Evolutionary conservation across 352 stramenopile genomes (phyloP), one percentile per base, ranked within the genome.

Genomic region (Globisporangium yorkense): DNA sequence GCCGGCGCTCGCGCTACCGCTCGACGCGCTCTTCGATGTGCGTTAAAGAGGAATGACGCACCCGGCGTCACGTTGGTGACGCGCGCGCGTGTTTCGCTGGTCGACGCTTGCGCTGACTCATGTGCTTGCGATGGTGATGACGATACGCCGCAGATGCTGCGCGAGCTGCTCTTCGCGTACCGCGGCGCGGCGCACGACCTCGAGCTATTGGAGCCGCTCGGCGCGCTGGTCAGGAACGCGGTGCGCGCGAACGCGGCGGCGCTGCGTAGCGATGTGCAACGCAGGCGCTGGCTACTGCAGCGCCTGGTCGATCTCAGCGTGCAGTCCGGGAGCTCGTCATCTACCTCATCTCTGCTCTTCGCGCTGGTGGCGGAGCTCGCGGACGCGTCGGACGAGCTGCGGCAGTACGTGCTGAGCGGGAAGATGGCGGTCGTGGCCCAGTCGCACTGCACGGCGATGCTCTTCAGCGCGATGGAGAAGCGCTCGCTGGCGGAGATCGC

Each of bases 261-360:
- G 18, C 40, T 80, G 10, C 64, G 65, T 44, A 59, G 31, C 12
- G 27, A 56, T 13, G n/a, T 51, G 3, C 10, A 47, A 8, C 56
- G 73, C 46, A 62, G 53, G 60, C 44, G 56, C 49, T 88, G 72
- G 72, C 59, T 74, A 46, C 44, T 84, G 7, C 50, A 63, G 57
- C 66, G 68, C 18, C 51, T 88, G 2, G 47, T 88, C 8, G 74
- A 88, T 52, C 51, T 85, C 43, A 69, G 63, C 61, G 59, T 88
- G 1, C 77, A 88, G 35, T 46, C 66, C 67, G 40, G 66, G 37
- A 29, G 16, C 48, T 18, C 51, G 15, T n/a, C 3, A 29, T 47
- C 37, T 31, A 61, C 9, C 10, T 56, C 31, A 9, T 13, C 33
- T 5, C 44, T 21, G 52, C 3, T 67, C 27, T 58, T 74, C 27